These are phyloP conservation scores for Hypseocharis bilobata DNA, from an alignment of 441 rosid species.

Conservation along the genomic window DNA sequence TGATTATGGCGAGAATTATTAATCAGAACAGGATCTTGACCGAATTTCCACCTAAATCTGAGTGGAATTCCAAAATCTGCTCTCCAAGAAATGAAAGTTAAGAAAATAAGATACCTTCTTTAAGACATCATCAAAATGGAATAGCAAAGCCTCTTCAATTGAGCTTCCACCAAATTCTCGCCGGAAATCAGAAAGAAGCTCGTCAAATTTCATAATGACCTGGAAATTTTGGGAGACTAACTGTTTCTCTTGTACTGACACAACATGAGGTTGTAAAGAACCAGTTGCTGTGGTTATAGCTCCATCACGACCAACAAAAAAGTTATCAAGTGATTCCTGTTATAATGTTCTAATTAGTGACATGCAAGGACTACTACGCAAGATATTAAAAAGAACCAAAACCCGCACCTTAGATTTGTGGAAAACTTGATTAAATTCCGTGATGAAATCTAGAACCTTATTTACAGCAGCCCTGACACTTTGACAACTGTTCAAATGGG, in stretches of 20 bases:
- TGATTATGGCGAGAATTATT: no score
- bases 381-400: slow-evolving; percentile 9
- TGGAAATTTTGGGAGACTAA: slow-evolving; percentile 47
- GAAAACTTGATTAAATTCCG: slow-evolving; percentile 45
- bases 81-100: neutral
- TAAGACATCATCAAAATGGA: slow-evolving; percentile 39
- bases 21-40: no score
- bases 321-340: slow-evolving; percentile 56
- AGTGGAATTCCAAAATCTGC: no score
- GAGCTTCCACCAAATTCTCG: slow-evolving; percentile 41
- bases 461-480: slow-evolving; percentile 39
- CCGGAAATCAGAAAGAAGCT: slow-evolving; percentile 35
- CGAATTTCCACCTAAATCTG: neutral
- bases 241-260: slow-evolving; percentile 42
- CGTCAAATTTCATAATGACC: slow-evolving; percentile 52
- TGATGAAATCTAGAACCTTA: slow-evolving; percentile 41
- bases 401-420: slow-evolving; percentile 63
- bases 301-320: slow-evolving; percentile 42
- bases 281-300: slow-evolving; percentile 26
- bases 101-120: slow-evolving; percentile 41
- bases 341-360: slow-evolving; percentile 25
- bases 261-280: slow-evolving; percentile 32
- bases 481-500: slow-evolving; percentile 54
- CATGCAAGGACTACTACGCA: slow-evolving; percentile 18
- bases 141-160: slow-evolving; percentile 38